Base-by-base conservation (phyloP, 768 basidiomycete genomes). In the Candolleomyces efflorescens region DNA sequence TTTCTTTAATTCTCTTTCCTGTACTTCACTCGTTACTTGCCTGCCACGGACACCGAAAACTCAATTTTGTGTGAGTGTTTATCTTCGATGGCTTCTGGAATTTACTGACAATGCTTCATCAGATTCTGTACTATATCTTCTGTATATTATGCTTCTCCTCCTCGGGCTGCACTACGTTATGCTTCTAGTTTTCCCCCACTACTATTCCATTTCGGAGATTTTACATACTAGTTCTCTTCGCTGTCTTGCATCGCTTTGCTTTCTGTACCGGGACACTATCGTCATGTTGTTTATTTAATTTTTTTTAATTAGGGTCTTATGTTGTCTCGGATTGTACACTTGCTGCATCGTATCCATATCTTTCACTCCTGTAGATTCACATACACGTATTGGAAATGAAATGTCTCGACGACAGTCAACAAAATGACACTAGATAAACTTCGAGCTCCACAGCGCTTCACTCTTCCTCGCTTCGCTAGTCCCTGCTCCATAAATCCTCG, bases 361-460 rank as follows among this genome's bases (percentile, higher is more conserved):
- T 26, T 11, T 39, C 39, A 18, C 18, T 5, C 24, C 37, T 26
- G 13, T 38, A 37, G n/a, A 26, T 13, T 27, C 24, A 44, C 49
- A 38, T 41, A 53, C 23, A 45, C 53, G 44, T 12, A 43, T 51
- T 43, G 47, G 5, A 50, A 53, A 47, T 22, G 11, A 46, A 39
- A 23, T 41, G 41, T 27, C 38, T 32, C 32, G 32, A 32, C 27
- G 39, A 36, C 55, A 26, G 6, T 10, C n/a, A 44, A 46, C 20
- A 36, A 39, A 39, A 44, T 38, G 39, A 27, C 27, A 26, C 73
- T 63, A 79, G 43, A 82, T 77, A 63, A 81, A 75, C 65, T 77
- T 80, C 15, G 80, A 81, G 64, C 79, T 82, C 75, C 79, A 79
- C 63, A 79, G 63, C 6, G 80, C 81, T 61, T 82, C 81, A 49